Evolutionary conservation across 495 filamentous ascomycete species (phyloP).

Genomic region (Xylaria bambusicola): DNA sequence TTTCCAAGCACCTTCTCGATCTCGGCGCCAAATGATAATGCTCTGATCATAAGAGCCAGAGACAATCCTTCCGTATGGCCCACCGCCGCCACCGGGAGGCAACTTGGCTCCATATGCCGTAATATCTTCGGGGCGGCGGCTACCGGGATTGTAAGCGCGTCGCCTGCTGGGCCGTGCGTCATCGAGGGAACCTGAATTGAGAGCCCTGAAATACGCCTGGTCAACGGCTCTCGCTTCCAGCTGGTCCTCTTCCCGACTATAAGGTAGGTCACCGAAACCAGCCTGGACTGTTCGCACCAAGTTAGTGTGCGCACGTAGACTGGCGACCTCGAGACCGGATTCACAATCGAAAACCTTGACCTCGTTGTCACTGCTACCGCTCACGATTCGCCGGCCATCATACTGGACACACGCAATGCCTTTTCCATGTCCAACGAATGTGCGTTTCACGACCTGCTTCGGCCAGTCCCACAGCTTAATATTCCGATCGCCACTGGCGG

Average conservation of each 20-base stretch:
- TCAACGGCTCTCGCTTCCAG: slow-evolving; percentile 74
- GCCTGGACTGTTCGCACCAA: slow-evolving; percentile 94
- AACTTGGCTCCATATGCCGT: slow-evolving; percentile 77
- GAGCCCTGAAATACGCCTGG: slow-evolving; percentile 67
- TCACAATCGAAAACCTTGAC: slow-evolving; percentile 90
- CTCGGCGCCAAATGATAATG: slow-evolving; percentile 90
- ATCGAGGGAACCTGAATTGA: slow-evolving; percentile 58
- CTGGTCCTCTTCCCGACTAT: slow-evolving; percentile 69
- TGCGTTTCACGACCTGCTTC: slow-evolving; percentile 71
- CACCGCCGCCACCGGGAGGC: slow-evolving; percentile 85
- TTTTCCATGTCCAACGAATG: slow-evolving; percentile 84
- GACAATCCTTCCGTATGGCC: slow-evolving; percentile 83
- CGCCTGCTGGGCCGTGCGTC: slow-evolving; percentile 44
- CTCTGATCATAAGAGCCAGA: slow-evolving; percentile 95
- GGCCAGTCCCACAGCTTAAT: slow-evolving; percentile 94
- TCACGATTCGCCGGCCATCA: slow-evolving; percentile 94
- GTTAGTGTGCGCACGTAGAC: slow-evolving; percentile 73
- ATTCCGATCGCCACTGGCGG: slow-evolving; percentile 87
- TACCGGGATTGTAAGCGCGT: slow-evolving; percentile 70
- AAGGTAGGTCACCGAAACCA: slow-evolving; percentile 85
- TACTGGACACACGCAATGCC: slow-evolving; percentile 98
- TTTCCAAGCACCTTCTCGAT: slow-evolving; percentile 78
- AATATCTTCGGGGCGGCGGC: slow-evolving; percentile 72
- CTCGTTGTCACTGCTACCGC: slow-evolving; percentile 91
- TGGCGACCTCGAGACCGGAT: slow-evolving; percentile 84